Percentiles rank a stretch among this genome's conserved stretches.
Conservation (phyloP, 129 eudicot genomes). For the Arctium minus region DNA sequence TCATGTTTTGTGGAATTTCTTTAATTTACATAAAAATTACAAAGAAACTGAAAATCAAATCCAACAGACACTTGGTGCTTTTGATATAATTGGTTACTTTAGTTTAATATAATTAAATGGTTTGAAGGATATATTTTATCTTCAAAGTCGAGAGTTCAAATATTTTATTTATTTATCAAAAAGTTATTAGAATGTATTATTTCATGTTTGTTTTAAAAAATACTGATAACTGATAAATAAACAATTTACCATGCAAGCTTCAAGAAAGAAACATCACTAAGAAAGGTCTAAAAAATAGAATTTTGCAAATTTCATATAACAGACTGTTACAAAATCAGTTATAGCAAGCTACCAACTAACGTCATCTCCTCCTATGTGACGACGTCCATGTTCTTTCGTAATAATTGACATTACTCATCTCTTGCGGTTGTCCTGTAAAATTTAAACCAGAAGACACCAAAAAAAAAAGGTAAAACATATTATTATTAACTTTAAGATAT, state of each 20-base stretch:
- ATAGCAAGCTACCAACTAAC: not conserved
- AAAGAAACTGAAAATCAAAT: no score
- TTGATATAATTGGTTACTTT: no score
- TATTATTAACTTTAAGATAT: not conserved
- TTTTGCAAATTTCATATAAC: not conserved
- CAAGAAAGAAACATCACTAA: not conserved
- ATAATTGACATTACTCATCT: not conserved
- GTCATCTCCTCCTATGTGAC: not conserved
- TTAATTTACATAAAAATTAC: no score
- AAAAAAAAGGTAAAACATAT: not conserved
- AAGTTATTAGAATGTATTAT: no score
- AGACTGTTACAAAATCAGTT: not conserved
- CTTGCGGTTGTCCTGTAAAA: constrained; percentile 12
- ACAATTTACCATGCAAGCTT: not conserved
- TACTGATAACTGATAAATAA: not conserved
- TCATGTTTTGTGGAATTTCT: no score
- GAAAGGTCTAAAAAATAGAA: not conserved
- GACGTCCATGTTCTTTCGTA: constrained; percentile 10
- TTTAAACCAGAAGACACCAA: not conserved
- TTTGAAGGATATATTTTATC: no score
- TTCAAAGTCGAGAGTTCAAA: no score
- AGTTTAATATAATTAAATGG: no score
- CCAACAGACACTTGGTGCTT: no score
- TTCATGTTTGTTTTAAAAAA: no score
- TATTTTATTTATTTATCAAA: no score